Evolutionary conservation across 306 rosid genomes (phyloP), one percentile per base, ranked within the genome.

Genomic region (Morella rubra): DNA sequence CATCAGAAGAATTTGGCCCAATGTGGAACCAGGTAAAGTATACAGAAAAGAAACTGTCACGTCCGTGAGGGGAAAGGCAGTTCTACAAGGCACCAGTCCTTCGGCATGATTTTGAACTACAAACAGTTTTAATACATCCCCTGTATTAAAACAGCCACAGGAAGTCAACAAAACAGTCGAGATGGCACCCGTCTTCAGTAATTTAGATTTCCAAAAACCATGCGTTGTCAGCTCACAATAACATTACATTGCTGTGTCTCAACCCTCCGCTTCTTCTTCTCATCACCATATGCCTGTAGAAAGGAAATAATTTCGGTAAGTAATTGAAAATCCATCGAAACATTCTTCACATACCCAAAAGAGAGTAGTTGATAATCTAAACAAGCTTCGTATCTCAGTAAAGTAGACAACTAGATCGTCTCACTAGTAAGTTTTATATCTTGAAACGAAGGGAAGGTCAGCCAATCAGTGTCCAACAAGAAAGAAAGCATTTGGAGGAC

Each of bases 231-330:
- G 73, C 78, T 79, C 53, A 89, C 82, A 49, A 89, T 89, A 73
- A 93, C 96, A 73, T 85, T 87, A 75, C 96, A 93, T 11, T 49
- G 85, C 74, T 58, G 88, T 84, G 73, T 81, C 71, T 84, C 91
- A 12, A 89, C 85, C 88, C 76, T 82, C 68, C 90, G 87, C 44
- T 81, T 92, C 88, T 90, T 93, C 68, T 83, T 79, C 19, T 71
- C 86, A 59, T 81, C 87, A 42, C 89, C 93, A 20, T 73, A 81
- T 4, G 77, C 69, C 94, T 91, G 93, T 84, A 82, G 77, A 83
- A 49, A 6, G 12, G 11, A 84, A 77, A 72, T 24, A 18, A 52
- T 58, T 20, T 44, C 6, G 9, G 45, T 37, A 24, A 12, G 32
- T 24, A 53, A 46, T 18, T 73, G 53, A 11, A 51, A 19, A 47